Percentiles rank a stretch among this genome's conserved stretches.
Evolutionary conservation across 768 basidiomycete species (phyloP).

Genomic region (Plicaturopsis crispa): DNA sequence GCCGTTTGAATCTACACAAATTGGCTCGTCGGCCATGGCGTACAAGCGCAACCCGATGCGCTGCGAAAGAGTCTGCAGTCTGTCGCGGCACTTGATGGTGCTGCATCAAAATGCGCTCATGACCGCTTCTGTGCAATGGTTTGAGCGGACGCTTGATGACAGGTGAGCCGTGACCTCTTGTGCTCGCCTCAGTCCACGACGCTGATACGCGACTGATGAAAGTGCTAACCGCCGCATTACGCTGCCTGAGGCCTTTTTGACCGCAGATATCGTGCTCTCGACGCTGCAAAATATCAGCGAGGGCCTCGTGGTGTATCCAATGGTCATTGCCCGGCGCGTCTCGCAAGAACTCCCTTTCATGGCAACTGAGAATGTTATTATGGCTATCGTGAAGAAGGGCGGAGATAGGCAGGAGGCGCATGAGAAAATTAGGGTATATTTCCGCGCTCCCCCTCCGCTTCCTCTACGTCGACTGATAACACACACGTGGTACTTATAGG

Average conservation of each 20-base stretch:
- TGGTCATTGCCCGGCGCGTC: slow-evolving; percentile 89
- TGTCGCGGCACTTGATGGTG: slow-evolving; percentile 93
- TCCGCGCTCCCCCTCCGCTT: slow-evolving; percentile 4
- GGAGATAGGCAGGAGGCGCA: slow-evolving; percentile 97
- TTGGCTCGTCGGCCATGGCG: slow-evolving; percentile 96
- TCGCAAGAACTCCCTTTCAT: slow-evolving; percentile 96
- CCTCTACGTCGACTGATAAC: slow-evolving; percentile 8
- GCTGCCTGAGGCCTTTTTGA: slow-evolving; percentile 93
- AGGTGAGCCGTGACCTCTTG: slow-evolving; percentile 38
- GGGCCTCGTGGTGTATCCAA: slow-evolving; percentile 98
- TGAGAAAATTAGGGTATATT: slow-evolving; percentile 80
- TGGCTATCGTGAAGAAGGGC: slow-evolving; percentile 93
- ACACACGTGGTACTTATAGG: slow-evolving; percentile 29
- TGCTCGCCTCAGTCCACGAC: slow-evolving; percentile 2
- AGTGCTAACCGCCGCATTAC: slow-evolving; percentile 96
- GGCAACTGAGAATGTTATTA: slow-evolving; percentile 99
- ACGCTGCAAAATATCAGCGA: slow-evolving; percentile 96
- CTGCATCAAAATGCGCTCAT: slow-evolving; percentile 94
- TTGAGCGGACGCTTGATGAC: slow-evolving; percentile 96
- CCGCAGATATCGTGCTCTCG: slow-evolving; percentile 92
- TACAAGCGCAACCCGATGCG: slow-evolving; percentile 99
- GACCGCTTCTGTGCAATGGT: slow-evolving; percentile 95
- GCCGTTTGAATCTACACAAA: slow-evolving; percentile 98
- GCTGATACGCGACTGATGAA: background rate
- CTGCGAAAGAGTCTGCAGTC: slow-evolving; percentile 92